A percentile compares a stretch with the other conserved stretches of the same genome.
These are phyloP conservation scores for Tylopilus rubrobrunneus DNA, from an alignment of 768 basidiomycete genomes.

Conservation along the genomic window DNA sequence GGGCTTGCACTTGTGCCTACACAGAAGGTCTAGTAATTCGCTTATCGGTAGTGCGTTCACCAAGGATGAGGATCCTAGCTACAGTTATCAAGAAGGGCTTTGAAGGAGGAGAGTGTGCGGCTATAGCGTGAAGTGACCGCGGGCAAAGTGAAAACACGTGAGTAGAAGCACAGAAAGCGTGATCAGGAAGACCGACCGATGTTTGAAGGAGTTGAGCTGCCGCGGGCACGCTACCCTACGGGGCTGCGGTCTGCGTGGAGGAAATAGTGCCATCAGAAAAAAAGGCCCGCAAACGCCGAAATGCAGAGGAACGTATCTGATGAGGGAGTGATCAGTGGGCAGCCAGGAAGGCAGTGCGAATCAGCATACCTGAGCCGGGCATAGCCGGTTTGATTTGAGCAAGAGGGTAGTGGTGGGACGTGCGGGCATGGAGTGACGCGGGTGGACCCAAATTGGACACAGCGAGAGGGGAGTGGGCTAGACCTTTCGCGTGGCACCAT, in stretches of 20 bases:
- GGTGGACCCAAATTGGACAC: conserved; percentile 24
- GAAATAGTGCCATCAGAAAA: conserved; percentile 3
- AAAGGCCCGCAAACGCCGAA: conserved; percentile 1
- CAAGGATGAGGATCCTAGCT: conserved; percentile 26
- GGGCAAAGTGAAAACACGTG: not conserved
- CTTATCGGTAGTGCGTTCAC: conserved; percentile 29
- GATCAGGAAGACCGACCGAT: conserved; percentile 19
- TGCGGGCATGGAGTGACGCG: conserved; percentile 25
- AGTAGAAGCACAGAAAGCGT: not conserved
- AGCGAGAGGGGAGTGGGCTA: conserved; percentile 16
- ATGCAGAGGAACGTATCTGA: not conserved
- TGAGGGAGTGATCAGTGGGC: conserved; percentile 6
- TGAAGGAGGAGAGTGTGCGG: conserved; percentile 27
- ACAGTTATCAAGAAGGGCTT: conserved; percentile 25
- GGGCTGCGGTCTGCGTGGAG: conserved; percentile 26
- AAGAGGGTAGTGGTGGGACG: conserved; percentile 25
- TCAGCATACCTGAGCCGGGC: conserved; percentile 27
- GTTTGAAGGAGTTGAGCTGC: conserved; percentile 23
- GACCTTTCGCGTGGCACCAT: no score
- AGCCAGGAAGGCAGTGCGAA: not conserved
- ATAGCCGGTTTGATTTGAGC: conserved; percentile 32
- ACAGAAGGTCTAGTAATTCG: conserved; percentile 25
- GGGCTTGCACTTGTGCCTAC: conserved; percentile 14
- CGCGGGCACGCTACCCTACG: conserved; percentile 25
- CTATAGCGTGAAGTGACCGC: conserved; percentile 7